A percentile compares a stretch with the other conserved stretches of the same genome.
phyloP scores from a whole-genome alignment of 768 basidiomycete species.

The Russula dissimulans region DNA sequence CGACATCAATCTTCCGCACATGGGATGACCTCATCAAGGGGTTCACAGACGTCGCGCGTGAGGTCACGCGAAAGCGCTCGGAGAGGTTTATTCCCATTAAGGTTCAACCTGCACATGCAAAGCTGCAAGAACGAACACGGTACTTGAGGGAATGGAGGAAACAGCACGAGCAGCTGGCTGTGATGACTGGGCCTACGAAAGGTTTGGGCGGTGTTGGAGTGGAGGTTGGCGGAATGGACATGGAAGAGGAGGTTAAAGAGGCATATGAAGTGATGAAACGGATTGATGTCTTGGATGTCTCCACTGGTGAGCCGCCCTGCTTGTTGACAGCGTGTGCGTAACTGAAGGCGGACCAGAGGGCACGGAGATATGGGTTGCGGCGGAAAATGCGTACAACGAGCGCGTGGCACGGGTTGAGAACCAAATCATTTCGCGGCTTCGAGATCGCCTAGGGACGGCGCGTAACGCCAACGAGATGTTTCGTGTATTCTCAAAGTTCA shows the following conservation, averaged over 20 bases:
- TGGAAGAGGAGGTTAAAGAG: conserved; percentile 95
- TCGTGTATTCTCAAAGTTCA: conserved; percentile 97
- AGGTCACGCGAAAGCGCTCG: conserved; percentile 78
- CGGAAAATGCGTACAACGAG: conserved; percentile 97
- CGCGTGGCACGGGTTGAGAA: conserved; percentile 96
- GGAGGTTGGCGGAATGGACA: conserved; percentile 86
- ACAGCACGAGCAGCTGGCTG: conserved; percentile 93
- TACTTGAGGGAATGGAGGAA: conserved; percentile 91
- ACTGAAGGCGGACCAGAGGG: conserved; percentile 50
- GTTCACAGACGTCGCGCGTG: conserved; percentile 66
- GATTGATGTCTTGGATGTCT: conserved; percentile 93
- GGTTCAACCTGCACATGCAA: conserved; percentile 81
- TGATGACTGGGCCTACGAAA: conserved; percentile 94
- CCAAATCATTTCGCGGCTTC: conserved; percentile 89
- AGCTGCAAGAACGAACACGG: conserved; percentile 77
- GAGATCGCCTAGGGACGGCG: conserved; percentile 89
- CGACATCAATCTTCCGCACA: conserved; percentile 51
- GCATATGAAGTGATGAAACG: conserved; percentile 97
- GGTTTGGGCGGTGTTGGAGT: conserved; percentile 66
- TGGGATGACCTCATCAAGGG: conserved; percentile 62
- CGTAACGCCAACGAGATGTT: conserved; percentile 99
- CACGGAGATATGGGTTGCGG: conserved; percentile 94
- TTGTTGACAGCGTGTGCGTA: not conserved
- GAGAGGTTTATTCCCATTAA: conserved; percentile 98
- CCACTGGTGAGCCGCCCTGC: conserved; percentile 50